Evolutionary conservation across 2,329 filamentous ascomycete species (phyloP), one percentile per base, ranked within the genome.

Genomic region (Cercospora citrullina): DNA sequence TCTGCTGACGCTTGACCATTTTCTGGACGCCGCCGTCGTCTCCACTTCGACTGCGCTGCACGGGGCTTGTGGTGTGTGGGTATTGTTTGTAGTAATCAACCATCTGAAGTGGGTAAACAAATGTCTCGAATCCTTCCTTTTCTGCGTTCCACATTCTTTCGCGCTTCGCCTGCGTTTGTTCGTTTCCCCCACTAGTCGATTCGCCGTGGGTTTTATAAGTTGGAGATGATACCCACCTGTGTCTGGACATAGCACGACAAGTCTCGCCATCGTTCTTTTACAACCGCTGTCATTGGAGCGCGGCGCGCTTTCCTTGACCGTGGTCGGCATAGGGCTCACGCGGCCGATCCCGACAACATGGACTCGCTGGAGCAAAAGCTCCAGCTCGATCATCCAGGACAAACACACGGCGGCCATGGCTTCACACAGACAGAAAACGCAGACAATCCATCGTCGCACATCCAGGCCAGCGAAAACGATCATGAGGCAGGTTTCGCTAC

Each of bases 321-420:
- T 26, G 26, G 26, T 26, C 26, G 26, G 26, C n/a, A n/a, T 48
- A 55, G 51, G 65, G 60, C 31, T 67, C 2, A 59, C 39, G 45
- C 65, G 60, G 65, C 53, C 45, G 16, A 8, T 18, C 36, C 65
- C 65, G 65, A 51, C n/a, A n/a, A n/a, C n/a, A n/a, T n/a, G n/a
- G n/a, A n/a, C n/a, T n/a, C n/a, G n/a, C n/a, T n/a, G n/a, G n/a
- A n/a, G 68, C 39, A 72, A 16, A 67, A 45, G n/a, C 60, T 76
- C n/a, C 71, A 75, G 31, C 69, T 75, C 51, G 69, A 73, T 30
- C 73, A 72, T 53, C 73, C 74, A 7, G 69, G 65, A 48, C 70
- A 74, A 23, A 67, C 71, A 21, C 73, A 74, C 66, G 73, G 70
- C 18, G 71, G 69, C n/a, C 64, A 66, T 48, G 67, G 42, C 51